phyloP scores from a whole-genome alignment of 164 flowering plant genomes.

The Amborella trichopoda region DNA sequence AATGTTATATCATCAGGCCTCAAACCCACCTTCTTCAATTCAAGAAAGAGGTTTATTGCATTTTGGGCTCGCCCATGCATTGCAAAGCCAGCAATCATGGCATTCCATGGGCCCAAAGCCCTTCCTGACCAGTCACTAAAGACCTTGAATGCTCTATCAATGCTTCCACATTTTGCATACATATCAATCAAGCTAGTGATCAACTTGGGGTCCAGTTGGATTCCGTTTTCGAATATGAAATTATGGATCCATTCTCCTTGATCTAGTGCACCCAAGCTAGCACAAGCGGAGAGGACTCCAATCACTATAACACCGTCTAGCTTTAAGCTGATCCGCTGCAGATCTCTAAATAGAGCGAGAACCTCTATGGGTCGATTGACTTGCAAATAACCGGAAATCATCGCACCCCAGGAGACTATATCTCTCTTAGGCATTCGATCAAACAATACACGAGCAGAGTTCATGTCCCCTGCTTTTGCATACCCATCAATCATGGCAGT shows the following conservation, averaged over 20 bases:
- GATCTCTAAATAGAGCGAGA: conserved; percentile 11
- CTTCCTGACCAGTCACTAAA: conserved; percentile 15
- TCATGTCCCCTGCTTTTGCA: conserved; percentile 5
- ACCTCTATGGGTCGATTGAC: conserved; percentile 13
- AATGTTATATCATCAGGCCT: conserved; percentile 17
- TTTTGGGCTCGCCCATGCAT: conserved; percentile 18
- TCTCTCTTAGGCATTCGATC: conserved; percentile 15
- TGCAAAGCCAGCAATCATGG: conserved; percentile 22
- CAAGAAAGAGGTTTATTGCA: conserved; percentile 14
- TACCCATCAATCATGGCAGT: conserved; percentile 25
- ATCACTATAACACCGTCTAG: conserved; percentile 19
- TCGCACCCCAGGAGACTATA: conserved; percentile 16
- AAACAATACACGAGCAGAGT: conserved; percentile 13
- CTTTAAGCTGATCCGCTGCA: conserved; percentile 10
- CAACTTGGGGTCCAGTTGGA: conserved; percentile 10
- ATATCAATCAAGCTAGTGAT: conserved; percentile 21
- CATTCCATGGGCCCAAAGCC: conserved; percentile 21
- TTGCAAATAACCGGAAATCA: conserved; percentile 20
- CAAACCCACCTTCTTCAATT: conserved; percentile 15
- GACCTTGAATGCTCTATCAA: conserved; percentile 12
- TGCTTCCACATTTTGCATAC: conserved; percentile 26
- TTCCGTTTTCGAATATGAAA: conserved; percentile 7
- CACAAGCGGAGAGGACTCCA: conserved; percentile 18
- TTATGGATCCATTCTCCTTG: conserved; percentile 15
- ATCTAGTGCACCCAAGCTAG: conserved; percentile 19